phyloP scores from a whole-genome alignment of 176 grass and related monocot species.

The Rhipidocladum racemiflorum region DNA sequence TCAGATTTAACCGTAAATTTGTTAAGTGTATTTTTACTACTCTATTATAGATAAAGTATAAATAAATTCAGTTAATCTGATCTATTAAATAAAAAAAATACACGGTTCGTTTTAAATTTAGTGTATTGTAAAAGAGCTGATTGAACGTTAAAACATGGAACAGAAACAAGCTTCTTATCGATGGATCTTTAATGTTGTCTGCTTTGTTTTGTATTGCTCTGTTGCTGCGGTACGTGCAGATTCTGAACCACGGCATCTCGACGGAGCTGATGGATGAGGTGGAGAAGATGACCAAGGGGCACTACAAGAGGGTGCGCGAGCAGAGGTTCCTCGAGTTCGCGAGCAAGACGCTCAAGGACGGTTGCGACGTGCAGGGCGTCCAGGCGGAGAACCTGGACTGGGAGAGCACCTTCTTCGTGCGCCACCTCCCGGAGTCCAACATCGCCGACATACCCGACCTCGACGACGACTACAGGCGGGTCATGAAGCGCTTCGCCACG shows the following conservation, averaged over 20 bases:
- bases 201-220: not conserved
- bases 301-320: constrained; percentile 66
- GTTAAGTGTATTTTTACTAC: too few species aligned
- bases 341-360: constrained; percentile 38
- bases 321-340: constrained; percentile 81
- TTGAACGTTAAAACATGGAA: not conserved
- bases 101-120: too few species aligned
- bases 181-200: not conserved
- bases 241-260: constrained; percentile 76
- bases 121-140: too few species aligned
- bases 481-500: constrained; percentile 45
- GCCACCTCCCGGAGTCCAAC: constrained; percentile 59
- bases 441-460: constrained; percentile 42
- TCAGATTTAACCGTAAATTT: too few species aligned
- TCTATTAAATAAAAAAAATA: too few species aligned
- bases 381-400: constrained; percentile 64
- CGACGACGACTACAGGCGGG: constrained; percentile 45
- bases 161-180: not conserved
- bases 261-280: constrained; percentile 83
- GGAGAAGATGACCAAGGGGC: constrained; percentile 78
- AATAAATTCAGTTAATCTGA: too few species aligned
- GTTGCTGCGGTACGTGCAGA: not conserved
- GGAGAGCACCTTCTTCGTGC: constrained; percentile 71
- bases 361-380: not conserved
- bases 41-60: too few species aligned